phyloP scores from a whole-genome alignment of 805 yeast genomes.

The Nakazawaea holstii region DNA sequence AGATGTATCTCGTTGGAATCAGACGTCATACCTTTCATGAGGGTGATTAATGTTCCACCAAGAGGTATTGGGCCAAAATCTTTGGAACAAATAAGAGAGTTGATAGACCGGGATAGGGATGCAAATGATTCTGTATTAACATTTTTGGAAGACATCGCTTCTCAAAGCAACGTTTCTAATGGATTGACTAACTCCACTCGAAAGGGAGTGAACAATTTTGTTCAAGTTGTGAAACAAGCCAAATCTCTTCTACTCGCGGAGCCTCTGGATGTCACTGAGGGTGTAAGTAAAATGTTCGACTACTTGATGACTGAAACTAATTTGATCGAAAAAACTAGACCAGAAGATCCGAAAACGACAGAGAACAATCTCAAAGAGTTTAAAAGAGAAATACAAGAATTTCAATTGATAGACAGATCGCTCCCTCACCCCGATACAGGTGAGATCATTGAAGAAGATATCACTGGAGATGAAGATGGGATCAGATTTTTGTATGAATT shows the following conservation, averaged over 20 bases:
- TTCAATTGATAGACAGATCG: slow-evolving; percentile 19
- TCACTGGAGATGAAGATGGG: slow-evolving; percentile 10
- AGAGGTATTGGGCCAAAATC: slow-evolving; percentile 64
- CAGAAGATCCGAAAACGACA: slow-evolving; percentile 1
- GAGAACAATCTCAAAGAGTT: slow-evolving; percentile 22
- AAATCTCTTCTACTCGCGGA: slow-evolving; percentile 8
- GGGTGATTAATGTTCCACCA: slow-evolving; percentile 56
- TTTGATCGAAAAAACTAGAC: slow-evolving; percentile 15
- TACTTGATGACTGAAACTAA: slow-evolving; percentile 16
- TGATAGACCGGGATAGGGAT: slow-evolving; percentile 4
- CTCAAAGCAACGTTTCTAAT: background rate
- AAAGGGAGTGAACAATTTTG: slow-evolving; percentile 22
- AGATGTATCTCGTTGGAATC: slow-evolving; percentile 52
- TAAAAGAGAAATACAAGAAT: slow-evolving; percentile 19
- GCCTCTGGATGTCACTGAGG: slow-evolving; percentile 10
- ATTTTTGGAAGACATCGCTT: slow-evolving; percentile 6
- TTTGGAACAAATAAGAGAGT: slow-evolving; percentile 27
- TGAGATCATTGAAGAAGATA: background rate
- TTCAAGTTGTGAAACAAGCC: slow-evolving; percentile 20
- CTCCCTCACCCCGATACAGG: slow-evolving; percentile 7
- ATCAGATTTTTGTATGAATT: slow-evolving; percentile 17
- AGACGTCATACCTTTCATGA: slow-evolving; percentile 55
- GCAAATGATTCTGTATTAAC: slow-evolving; percentile 4
- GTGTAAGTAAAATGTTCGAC: slow-evolving; percentile 16
- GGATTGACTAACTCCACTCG: slow-evolving; percentile 16